These are phyloP conservation scores for Saccharomyces eubayanus DNA, from an alignment of 805 yeast genomes.

Conservation along the genomic window DNA sequence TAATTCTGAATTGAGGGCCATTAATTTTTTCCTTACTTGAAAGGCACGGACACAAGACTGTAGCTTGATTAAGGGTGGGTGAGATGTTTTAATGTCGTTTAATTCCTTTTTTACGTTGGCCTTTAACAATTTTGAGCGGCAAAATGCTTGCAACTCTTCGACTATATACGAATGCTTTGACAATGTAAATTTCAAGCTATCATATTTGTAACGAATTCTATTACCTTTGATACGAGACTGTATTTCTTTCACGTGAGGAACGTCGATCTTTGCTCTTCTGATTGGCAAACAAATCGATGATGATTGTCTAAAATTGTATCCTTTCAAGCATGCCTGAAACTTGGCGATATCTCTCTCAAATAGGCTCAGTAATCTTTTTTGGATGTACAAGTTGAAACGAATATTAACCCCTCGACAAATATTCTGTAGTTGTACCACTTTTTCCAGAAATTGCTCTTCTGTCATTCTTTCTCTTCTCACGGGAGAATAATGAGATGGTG, in stretches of 20 bases:
- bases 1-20: constrained; percentile 24
- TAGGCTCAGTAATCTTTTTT: constrained; percentile 51
- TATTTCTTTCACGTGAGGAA: constrained; percentile 35
- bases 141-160: constrained; percentile 32
- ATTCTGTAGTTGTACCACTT: constrained; percentile 53
- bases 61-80: constrained; percentile 8
- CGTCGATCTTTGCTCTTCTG: not conserved
- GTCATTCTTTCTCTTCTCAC: constrained; percentile 24
- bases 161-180: constrained; percentile 24
- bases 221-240: constrained; percentile 54
- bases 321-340: constrained; percentile 47
- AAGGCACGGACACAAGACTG: constrained; percentile 25
- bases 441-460: constrained; percentile 23
- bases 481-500: constrained; percentile 26
- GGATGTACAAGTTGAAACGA: constrained; percentile 57
- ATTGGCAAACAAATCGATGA: constrained; percentile 1
- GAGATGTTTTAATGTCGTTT: constrained; percentile 1
- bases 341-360: constrained; percentile 42
- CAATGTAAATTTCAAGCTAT: constrained; percentile 16
- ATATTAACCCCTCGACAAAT: constrained; percentile 59
- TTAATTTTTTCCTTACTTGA: constrained; percentile 1
- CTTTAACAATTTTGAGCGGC: constrained; percentile 34
- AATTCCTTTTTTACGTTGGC: constrained; percentile 4
- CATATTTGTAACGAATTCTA: constrained; percentile 20
- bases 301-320: constrained; percentile 26